Conservation (phyloP, 306 rosid species). For the Ormosia semicastrata region DNA sequence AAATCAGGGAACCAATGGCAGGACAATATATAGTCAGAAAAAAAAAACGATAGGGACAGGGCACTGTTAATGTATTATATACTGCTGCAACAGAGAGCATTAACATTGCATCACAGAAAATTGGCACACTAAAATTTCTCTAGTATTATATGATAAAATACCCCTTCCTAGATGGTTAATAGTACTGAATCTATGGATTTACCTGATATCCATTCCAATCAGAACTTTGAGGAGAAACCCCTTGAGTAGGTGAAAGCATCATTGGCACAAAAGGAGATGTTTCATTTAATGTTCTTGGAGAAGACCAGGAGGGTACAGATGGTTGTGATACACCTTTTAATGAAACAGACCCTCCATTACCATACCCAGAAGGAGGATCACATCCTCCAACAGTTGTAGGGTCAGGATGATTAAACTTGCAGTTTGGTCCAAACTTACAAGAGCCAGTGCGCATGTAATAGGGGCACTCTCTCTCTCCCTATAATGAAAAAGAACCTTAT, state of each 20-base stretch:
- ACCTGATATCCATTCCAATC: conserved; percentile 96
- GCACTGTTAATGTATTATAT: not conserved
- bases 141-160: not conserved
- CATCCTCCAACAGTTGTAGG: conserved; percentile 69
- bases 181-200: conserved; percentile 1
- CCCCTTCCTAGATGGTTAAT: not conserved
- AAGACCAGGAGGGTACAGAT: conserved; percentile 60
- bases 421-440: conserved; percentile 87
- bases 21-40: not conserved
- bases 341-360: conserved; percentile 55
- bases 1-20: not conserved
- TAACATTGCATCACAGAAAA: conserved; percentile 1
- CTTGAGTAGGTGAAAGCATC: conserved; percentile 62
- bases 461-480: conserved; percentile 92
- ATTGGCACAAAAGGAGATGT: conserved; percentile 61
- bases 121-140: not conserved
- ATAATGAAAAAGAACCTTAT: conserved; percentile 29
- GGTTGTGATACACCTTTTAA: conserved; percentile 59
- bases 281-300: conserved; percentile 66
- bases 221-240: conserved; percentile 52
- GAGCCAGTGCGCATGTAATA: conserved; percentile 95
- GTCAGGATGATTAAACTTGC: conserved; percentile 97
- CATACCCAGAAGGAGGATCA: conserved; percentile 56
- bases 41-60: not conserved
- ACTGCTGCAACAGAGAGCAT: not conserved